Evolutionary conservation across 2,329 filamentous ascomycete genomes (phyloP), one percentile per base, ranked within the genome.

Genomic region (Colletotrichum sp.): DNA sequence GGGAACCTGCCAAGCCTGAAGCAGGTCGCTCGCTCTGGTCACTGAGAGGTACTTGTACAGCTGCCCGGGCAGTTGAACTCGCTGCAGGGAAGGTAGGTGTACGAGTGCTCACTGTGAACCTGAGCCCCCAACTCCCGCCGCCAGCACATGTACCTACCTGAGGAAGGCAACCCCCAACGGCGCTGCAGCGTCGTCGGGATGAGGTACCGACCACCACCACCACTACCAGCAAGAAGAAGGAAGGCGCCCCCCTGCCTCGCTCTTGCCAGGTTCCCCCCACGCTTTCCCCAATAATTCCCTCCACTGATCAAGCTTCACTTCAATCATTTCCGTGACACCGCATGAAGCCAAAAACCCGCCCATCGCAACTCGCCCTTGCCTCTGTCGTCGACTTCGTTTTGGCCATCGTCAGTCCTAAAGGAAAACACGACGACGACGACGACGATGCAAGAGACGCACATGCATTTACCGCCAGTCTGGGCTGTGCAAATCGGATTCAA

Each of bases 241-340:
- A 48, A 48, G 43, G 43, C 10, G n/a, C 34, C 57, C 72, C 68
- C 72, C 28, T 72, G 68, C 61, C 67, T 72, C 13, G 61, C 18
- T 34, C 34, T 18, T 64, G 55, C 72, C 69, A 72, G 72, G 72
- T 30, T 60, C 57, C 73, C 72, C 73, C 73, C 73, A 73, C 73
- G 73, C 73, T 43, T 64, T 68, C 64, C 57, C 70, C 73, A 60
- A 36, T 60, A 28, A 61, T 30, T 52, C 63, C 73, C 63, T 73
- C 70, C 73, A 68, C 63, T 68, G 36, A 68, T 75, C 70, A 75
- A 68, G 73, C 73, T 75, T 73, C 73, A 64, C 39, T 24, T 64
- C 73, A 59, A 59, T 73, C 70, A 73, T 73, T 72, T 75, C 64
- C 73, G 26, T 68, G 64, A 68, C 70, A 73, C 43, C 14, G 43